phyloP scores from a whole-genome alignment of 805 yeast genomes.

The Sugiyamaella boreocaroliniensis region DNA sequence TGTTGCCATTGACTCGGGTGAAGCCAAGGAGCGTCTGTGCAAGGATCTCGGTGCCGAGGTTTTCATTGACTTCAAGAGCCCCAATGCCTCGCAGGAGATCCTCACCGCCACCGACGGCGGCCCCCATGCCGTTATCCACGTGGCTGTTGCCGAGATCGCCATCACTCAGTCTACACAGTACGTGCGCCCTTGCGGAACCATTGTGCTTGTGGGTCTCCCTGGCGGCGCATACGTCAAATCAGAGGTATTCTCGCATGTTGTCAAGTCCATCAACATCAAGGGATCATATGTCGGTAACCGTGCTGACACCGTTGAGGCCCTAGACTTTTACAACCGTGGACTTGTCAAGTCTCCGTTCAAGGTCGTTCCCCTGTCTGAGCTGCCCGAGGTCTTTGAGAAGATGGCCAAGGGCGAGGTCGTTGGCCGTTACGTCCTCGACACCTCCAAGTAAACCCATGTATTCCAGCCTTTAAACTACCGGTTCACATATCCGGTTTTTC shows the following conservation, averaged over 20 bases:
- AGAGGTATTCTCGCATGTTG: slow-evolving; percentile 66
- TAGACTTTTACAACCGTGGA: slow-evolving; percentile 68
- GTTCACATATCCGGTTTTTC: no score
- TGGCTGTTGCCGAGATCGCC: slow-evolving; percentile 66
- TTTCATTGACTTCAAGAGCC: slow-evolving; percentile 52
- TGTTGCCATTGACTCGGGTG: slow-evolving; percentile 66
- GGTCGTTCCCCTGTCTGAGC: slow-evolving; percentile 67
- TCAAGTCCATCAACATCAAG: slow-evolving; percentile 61
- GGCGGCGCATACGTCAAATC: slow-evolving; percentile 68
- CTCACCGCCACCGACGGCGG: slow-evolving; percentile 61
- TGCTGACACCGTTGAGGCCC: slow-evolving; percentile 76
- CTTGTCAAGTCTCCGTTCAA: slow-evolving; percentile 65
- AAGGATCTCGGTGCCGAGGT: slow-evolving; percentile 60
- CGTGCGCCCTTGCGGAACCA: slow-evolving; percentile 62
- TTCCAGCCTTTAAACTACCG: neutral
- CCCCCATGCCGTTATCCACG: slow-evolving; percentile 69
- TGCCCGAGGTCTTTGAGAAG: slow-evolving; percentile 60
- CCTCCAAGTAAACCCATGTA: slow-evolving; percentile 41
- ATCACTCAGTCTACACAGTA: slow-evolving; percentile 54
- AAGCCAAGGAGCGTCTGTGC: slow-evolving; percentile 49
- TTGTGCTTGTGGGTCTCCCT: slow-evolving; percentile 70
- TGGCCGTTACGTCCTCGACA: slow-evolving; percentile 87
- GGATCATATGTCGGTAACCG: slow-evolving; percentile 90
- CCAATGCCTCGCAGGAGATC: slow-evolving; percentile 46
- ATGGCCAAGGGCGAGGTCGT: slow-evolving; percentile 81